Conservation (phyloP, 202 grass and related monocot species). For the Setaria viridis region DNA sequence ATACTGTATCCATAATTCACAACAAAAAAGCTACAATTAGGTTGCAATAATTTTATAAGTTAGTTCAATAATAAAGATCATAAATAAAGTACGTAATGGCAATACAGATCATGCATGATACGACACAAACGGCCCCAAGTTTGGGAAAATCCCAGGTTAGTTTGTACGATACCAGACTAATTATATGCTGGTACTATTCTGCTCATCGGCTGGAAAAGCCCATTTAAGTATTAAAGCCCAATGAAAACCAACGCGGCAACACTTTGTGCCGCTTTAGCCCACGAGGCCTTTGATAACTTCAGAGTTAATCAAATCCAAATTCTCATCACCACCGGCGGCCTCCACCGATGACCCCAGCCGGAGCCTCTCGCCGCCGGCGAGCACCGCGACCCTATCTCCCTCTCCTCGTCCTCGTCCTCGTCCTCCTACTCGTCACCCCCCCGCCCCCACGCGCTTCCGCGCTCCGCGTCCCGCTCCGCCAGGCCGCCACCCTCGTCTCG, state of each 20-base stretch:
- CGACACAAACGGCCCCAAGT: no score
- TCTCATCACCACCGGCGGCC: background rate
- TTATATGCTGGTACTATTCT: background rate
- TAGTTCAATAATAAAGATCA: no score
- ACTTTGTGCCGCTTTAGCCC: background rate
- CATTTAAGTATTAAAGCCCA: background rate
- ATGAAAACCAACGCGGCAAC: background rate
- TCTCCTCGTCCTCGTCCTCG: conserved; percentile 46
- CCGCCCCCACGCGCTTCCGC: conserved; percentile 41
- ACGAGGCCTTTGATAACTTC: background rate
- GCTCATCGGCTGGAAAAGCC: background rate
- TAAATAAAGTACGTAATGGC: no score
- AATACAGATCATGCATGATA: no score
- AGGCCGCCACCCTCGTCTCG: conserved; percentile 64
- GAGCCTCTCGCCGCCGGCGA: conserved; percentile 54
- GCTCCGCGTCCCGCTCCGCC: conserved; percentile 51
- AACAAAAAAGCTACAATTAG: no score
- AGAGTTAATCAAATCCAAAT: background rate
- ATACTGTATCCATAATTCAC: no score
- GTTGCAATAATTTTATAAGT: no score
- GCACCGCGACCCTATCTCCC: background rate
- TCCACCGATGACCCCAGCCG: conserved; percentile 26
- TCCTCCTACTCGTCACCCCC: conserved; percentile 42
- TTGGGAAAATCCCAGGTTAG: no score
- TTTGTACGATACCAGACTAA: background rate